A percentile compares a stretch with the other conserved stretches of the same genome.
phyloP scores from a whole-genome alignment of 257 asterid species.

The Thymus mandschuricus region DNA sequence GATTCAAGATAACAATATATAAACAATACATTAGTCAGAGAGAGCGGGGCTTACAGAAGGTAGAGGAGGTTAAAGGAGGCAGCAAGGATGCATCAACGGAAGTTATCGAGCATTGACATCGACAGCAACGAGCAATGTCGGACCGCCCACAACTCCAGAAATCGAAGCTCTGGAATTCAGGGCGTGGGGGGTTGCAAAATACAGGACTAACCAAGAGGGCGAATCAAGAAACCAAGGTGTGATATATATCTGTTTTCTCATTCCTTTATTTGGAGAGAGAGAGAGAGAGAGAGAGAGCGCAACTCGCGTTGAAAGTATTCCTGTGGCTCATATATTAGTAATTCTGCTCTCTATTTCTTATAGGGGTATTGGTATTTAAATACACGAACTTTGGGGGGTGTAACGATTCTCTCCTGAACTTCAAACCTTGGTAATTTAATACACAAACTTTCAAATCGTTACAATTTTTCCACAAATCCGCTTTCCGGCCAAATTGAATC shows the following conservation, averaged over 20 bases:
- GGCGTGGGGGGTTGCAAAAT: constrained; percentile 18
- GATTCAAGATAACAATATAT: not conserved
- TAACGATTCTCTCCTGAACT: too few relatives aligned
- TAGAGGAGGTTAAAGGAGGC: not conserved
- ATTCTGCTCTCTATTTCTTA: too few relatives aligned
- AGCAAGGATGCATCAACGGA: not conserved
- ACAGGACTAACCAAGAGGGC: not conserved
- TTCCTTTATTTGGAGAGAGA: constrained; percentile 20
- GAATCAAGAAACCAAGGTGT: not conserved
- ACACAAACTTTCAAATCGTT: too few relatives aligned
- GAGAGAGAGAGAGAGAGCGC: constrained; percentile 47
- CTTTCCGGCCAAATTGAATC: too few relatives aligned
- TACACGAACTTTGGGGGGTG: too few relatives aligned
- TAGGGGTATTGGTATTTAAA: too few relatives aligned
- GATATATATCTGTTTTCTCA: not conserved
- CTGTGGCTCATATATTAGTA: too few relatives aligned
- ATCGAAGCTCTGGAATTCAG: constrained; percentile 37
- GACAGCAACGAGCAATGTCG: constrained; percentile 5
- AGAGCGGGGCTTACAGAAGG: not conserved
- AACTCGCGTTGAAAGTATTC: constrained; percentile 33
- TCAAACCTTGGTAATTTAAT: too few relatives aligned
- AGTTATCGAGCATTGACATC: constrained; percentile 18
- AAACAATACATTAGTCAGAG: not conserved
- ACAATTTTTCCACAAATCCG: too few relatives aligned
- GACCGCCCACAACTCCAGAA: constrained; percentile 39